Base-by-base conservation (phyloP, 768 basidiomycete genomes). In the Suillus americanus region DNA sequence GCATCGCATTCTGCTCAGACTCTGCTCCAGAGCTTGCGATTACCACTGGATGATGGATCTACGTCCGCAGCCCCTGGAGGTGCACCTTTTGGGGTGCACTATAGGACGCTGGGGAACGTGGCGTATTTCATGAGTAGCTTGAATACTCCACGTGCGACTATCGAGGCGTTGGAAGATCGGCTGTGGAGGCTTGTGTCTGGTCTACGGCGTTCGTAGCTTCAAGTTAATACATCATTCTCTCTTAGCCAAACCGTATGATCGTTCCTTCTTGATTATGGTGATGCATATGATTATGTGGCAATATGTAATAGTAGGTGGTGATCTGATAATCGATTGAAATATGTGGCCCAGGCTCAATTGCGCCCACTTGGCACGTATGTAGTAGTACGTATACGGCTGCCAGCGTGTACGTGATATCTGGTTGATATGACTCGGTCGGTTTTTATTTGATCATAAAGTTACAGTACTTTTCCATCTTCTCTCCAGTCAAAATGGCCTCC, bases 61-160 rank as follows among this genome's bases (percentile, higher is more conserved):
- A 60, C 80, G 23, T 79, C 84, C 5, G 65, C 80, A 0, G 81
- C 82, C 1, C 85, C 85, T 10, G 83, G 85, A 2, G 83, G 86
- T 41, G 80, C 80, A 20, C 79, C 85, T 5, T 89, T 89, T 76
- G 82, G 85, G 43, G 84, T 98, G 25, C 91, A 99, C 74, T 95
- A 85, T 67, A 84, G 97, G 64, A 95, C 97, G 0, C 78, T 99
- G 43, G 97, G 97, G 0, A 88, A 95, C 71, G 88, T 95, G 10
- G 90, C 90, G n/a, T 97, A 97, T 74, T 92, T 95, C 73, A 96
- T 97, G 85, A 89, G 87, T 7, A 94, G 92, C 75, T 80, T 96
- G 46, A 95, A 94, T 72, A 95, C 91, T 1, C 75, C 77, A 2
- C 64, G 80, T 2, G 69, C 75, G 20, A 82, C 83, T 18, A 80